These are phyloP conservation scores for Cyclotella choctawhatcheeana DNA, from an alignment of 108 stramenopile species.

Conservation along the genomic window DNA sequence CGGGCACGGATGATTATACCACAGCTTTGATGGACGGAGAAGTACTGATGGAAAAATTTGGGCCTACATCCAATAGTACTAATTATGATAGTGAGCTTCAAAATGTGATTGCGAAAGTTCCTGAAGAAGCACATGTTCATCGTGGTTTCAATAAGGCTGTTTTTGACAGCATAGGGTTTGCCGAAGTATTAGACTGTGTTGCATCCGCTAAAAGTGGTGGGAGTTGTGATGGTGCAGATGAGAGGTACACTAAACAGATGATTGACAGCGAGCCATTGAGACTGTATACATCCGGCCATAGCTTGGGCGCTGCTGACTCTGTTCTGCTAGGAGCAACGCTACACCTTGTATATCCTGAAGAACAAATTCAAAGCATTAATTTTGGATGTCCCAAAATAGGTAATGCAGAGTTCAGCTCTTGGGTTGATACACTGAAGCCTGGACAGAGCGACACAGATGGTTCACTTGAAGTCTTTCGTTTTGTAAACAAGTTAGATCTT, in stretches of 20 bases:
- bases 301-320: constrained; percentile 80
- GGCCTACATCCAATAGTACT: constrained; percentile 42
- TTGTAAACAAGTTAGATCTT: constrained; percentile 76
- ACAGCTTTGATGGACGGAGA: constrained; percentile 77
- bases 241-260: constrained; percentile 1
- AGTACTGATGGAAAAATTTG: constrained; percentile 64
- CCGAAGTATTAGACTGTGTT: constrained; percentile 28
- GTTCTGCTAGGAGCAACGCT: constrained; percentile 72
- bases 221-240: constrained; percentile 10
- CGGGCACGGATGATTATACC: constrained; percentile 81
- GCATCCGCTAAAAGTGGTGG: constrained; percentile 51
- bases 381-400: constrained; percentile 86
- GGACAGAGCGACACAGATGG: constrained; percentile 13
- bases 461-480: constrained; percentile 34
- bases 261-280: background rate
- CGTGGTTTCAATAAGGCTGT: constrained; percentile 84
- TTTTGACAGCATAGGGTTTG: constrained; percentile 54
- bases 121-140: constrained; percentile 59
- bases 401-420: constrained; percentile 61
- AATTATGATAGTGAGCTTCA: constrained; percentile 9
- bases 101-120: constrained; percentile 24
- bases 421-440: constrained; percentile 53
- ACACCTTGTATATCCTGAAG: constrained; percentile 39
- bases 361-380: constrained; percentile 61
- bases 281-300: constrained; percentile 73